These are phyloP conservation scores for Astragalus membranaceus DNA, from an alignment of 306 rosid species.

Conservation along the genomic window DNA sequence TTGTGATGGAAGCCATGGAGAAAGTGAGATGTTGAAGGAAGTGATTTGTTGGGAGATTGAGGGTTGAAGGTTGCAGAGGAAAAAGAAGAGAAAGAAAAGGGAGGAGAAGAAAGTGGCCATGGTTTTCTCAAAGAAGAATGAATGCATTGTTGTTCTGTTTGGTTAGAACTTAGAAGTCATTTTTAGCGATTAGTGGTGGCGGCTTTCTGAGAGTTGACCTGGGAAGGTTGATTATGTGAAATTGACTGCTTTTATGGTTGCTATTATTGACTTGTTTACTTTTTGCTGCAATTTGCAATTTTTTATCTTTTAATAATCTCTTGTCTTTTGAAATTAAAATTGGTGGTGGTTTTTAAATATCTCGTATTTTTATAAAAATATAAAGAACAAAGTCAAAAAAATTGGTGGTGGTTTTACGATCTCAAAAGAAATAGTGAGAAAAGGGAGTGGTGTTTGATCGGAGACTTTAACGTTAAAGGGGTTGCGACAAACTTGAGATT, in stretches of 20 bases:
- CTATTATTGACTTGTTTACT: too few species aligned
- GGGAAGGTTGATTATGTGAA: background rate
- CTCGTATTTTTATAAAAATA: too few species aligned
- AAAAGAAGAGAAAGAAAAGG: conserved; percentile 4
- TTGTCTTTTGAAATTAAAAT: background rate
- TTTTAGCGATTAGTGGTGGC: conserved; percentile 9
- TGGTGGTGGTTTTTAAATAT: background rate
- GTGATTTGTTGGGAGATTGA: conserved; percentile 25
- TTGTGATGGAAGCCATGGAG: conserved; percentile 48
- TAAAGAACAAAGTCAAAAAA: too few species aligned
- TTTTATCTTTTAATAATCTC: background rate
- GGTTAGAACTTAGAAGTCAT: background rate
- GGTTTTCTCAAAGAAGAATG: background rate
- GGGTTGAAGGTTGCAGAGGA: conserved; percentile 24
- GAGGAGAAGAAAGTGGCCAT: conserved; percentile 11
- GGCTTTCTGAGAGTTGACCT: conserved; percentile 1
- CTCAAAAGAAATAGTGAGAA: too few species aligned
- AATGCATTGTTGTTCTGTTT: background rate
- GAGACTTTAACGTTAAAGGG: too few species aligned
- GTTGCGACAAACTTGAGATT: too few species aligned
- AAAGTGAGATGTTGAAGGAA: conserved; percentile 34
- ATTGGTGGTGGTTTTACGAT: too few species aligned
- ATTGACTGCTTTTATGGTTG: background rate
- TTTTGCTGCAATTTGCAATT: background rate
- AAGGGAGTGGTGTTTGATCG: too few species aligned